Percentiles rank a stretch among this genome's conserved stretches.
Conservation (phyloP, 192 early-diverging fungal species). For the Lobosporangium transversale region DNA sequence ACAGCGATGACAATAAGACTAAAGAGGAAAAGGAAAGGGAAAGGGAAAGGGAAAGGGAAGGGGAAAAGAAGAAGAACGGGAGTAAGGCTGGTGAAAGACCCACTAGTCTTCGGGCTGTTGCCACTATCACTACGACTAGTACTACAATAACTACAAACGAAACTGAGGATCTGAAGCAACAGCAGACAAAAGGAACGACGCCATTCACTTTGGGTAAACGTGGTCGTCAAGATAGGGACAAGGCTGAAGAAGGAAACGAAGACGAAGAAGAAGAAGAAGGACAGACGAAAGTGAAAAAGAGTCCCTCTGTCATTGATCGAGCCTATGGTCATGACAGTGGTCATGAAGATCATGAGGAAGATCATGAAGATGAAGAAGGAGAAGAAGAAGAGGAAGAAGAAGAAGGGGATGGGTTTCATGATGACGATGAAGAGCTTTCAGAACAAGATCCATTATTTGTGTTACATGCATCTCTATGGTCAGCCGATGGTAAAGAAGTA, state of each 20-base stretch:
- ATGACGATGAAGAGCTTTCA: too few species aligned
- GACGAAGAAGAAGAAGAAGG: too few species aligned
- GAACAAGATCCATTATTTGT: slow-evolving; percentile 69
- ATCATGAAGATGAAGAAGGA: slow-evolving; percentile 3
- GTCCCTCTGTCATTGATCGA: too few species aligned
- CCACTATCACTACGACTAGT: too few species aligned
- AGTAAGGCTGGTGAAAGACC: too few species aligned
- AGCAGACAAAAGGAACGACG: slow-evolving; percentile 1
- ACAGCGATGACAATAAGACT: slow-evolving; percentile 4
- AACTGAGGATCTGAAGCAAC: too few species aligned
- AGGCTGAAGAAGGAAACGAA: too few species aligned
- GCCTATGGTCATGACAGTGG: neutral
- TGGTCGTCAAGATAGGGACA: neutral
- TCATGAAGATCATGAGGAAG: slow-evolving; percentile 12
- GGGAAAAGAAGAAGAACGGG: neutral
- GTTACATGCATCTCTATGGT: slow-evolving; percentile 70
- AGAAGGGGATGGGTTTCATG: neutral
- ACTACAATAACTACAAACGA: too few species aligned
- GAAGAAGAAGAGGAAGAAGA: neutral
- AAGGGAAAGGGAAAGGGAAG: neutral
- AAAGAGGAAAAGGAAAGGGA: neutral
- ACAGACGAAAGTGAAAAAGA: too few species aligned
- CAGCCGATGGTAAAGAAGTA: slow-evolving; percentile 63
- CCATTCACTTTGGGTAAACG: slow-evolving; percentile 19
- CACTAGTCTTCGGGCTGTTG: too few species aligned